Percentiles rank a stretch among this genome's conserved stretches.
Conservation (phyloP, 768 basidiomycete species). For the Lyophyllum decastes region DNA sequence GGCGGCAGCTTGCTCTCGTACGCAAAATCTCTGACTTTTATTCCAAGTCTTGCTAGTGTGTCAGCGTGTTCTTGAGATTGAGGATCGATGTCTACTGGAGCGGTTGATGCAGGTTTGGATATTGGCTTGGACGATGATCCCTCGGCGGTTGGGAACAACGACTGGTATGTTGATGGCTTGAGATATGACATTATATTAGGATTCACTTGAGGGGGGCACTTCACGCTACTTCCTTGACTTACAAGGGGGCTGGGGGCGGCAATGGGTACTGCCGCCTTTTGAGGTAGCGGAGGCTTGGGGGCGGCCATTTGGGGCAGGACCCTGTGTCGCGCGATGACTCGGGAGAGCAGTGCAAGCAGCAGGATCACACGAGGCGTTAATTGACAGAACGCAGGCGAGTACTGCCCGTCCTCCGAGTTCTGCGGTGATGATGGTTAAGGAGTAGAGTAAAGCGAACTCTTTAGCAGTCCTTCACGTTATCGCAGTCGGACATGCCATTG, state of each 20-base stretch:
- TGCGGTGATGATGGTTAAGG: background rate
- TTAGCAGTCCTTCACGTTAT: background rate
- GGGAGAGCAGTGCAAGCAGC: slow-evolving; percentile 3
- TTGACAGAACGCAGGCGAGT: background rate
- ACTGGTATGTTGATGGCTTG: slow-evolving; percentile 15
- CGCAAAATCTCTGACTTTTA: slow-evolving; percentile 64
- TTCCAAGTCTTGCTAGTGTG: slow-evolving; percentile 32
- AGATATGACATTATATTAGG: slow-evolving; percentile 23
- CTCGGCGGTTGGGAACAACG: slow-evolving; percentile 6
- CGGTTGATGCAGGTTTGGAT: slow-evolving; percentile 19
- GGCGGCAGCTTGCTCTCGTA: slow-evolving; percentile 69
- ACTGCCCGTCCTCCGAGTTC: background rate
- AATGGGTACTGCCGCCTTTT: slow-evolving; percentile 18
- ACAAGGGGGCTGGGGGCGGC: slow-evolving; percentile 26
- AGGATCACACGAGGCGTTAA: slow-evolving; percentile 6
- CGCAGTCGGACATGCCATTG: background rate
- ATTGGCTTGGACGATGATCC: slow-evolving; percentile 15
- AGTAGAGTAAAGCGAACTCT: background rate
- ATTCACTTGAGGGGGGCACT: slow-evolving; percentile 31
- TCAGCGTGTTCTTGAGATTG: slow-evolving; percentile 19
- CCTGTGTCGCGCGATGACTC: slow-evolving; percentile 15
- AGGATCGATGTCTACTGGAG: slow-evolving; percentile 25
- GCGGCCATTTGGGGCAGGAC: slow-evolving; percentile 19
- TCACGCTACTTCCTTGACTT: slow-evolving; percentile 35
- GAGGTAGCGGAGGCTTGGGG: slow-evolving; percentile 9